Conservation (phyloP, 2,329 filamentous ascomycete genomes). For the Fusarium secorum region DNA sequence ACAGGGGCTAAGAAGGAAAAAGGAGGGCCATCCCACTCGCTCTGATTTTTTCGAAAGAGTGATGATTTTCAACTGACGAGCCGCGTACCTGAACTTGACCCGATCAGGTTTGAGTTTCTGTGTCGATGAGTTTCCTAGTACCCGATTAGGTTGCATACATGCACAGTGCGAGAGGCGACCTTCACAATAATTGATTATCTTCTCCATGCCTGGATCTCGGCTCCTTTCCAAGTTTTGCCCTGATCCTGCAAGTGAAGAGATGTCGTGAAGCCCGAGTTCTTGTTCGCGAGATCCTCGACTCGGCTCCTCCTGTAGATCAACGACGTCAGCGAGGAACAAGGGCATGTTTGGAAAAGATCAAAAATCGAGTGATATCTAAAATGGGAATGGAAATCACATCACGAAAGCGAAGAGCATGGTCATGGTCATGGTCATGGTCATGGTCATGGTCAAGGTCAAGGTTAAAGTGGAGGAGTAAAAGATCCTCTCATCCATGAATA, state of each 20-base stretch:
- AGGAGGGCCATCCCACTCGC: constrained; percentile 2
- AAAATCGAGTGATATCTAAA: neutral
- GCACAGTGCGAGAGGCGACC: constrained; percentile 19
- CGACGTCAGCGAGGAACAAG: constrained; percentile 26
- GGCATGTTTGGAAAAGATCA: constrained; percentile 13
- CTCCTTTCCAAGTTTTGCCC: constrained; percentile 25
- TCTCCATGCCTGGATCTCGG: constrained; percentile 1
- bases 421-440: neutral
- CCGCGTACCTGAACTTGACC: constrained; percentile 35
- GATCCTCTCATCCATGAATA: constrained; percentile 10
- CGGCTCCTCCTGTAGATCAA: constrained; percentile 29
- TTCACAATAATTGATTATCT: neutral
- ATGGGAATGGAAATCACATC: constrained; percentile 1
- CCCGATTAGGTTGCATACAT: constrained; percentile 4
- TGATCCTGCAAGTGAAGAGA: constrained; percentile 4
- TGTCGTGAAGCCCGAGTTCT: constrained; percentile 24
- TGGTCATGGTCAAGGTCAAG: neutral
- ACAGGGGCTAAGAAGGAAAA: constrained; percentile 7
- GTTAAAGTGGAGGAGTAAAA: neutral
- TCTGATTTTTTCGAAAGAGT: constrained; percentile 8
- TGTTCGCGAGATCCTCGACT: constrained; percentile 10
- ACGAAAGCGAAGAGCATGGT: neutral
- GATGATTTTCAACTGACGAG: constrained; percentile 31
- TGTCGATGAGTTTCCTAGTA: constrained; percentile 16
- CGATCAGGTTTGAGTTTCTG: constrained; percentile 31